These are phyloP conservation scores for Quercus phellos DNA, from an alignment of 331 rosid species.

Conservation along the genomic window DNA sequence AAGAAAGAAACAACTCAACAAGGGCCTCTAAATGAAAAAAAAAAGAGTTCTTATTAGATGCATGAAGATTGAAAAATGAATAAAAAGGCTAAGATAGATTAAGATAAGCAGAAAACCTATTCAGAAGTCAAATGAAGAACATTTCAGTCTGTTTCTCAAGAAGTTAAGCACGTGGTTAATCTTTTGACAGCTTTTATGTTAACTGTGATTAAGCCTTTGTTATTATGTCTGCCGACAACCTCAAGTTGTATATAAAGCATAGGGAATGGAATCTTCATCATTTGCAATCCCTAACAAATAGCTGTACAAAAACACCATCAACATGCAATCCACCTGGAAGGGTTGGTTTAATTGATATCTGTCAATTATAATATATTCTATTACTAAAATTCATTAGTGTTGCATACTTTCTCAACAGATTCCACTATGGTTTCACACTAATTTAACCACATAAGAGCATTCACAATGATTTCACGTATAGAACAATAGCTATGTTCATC, in stretches of 20 bases:
- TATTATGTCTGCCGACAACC: conserved; percentile 36
- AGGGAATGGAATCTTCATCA: conserved; percentile 48
- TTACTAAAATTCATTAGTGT: too few relatives aligned
- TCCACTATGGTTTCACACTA: too few relatives aligned
- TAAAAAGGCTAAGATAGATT: too few relatives aligned
- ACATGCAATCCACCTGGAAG: conserved; percentile 18
- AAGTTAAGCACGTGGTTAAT: background rate
- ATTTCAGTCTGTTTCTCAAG: background rate
- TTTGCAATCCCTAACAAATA: conserved; percentile 17
- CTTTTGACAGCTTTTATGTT: conserved; percentile 14
- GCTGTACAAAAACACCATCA: conserved; percentile 23
- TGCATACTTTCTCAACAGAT: too few relatives aligned
- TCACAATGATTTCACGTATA: background rate
- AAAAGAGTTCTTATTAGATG: conserved; percentile 21
- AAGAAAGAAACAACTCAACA: conserved; percentile 18
- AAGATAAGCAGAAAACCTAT: background rate
- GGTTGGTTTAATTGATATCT: background rate
- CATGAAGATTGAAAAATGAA: conserved; percentile 7
- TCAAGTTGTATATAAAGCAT: conserved; percentile 28
- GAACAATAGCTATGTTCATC: background rate
- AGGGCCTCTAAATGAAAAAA: conserved; percentile 4
- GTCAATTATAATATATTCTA: background rate
- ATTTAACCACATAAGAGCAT: background rate
- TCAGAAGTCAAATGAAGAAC: background rate
- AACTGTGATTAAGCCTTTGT: conserved; percentile 11